These are phyloP conservation scores for Oryza nivara DNA, from an alignment of 176 grass and related monocot species.

Conservation along the genomic window DNA sequence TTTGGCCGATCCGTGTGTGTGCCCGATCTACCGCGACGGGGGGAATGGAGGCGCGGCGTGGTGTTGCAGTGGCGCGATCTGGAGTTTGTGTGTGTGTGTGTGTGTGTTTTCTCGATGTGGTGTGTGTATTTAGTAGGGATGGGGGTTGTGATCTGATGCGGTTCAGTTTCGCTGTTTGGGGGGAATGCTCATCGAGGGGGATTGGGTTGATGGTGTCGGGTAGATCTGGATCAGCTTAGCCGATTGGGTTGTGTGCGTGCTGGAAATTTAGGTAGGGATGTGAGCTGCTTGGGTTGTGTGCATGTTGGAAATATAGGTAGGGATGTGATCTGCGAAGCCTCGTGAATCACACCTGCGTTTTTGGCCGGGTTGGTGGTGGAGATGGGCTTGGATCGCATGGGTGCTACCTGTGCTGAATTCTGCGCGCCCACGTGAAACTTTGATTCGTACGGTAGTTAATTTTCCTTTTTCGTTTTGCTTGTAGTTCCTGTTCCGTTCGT, in stretches of 20 bases:
- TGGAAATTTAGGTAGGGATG: too few relatives aligned
- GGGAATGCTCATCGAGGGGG: background rate
- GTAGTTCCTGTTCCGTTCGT: background rate
- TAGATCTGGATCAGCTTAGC: conserved; percentile 36
- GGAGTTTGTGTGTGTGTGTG: too few relatives aligned
- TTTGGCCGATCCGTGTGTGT: background rate
- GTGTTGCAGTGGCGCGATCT: background rate
- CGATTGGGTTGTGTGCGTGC: too few relatives aligned
- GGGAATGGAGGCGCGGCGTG: background rate
- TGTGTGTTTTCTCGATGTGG: background rate
- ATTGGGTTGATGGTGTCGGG: background rate
- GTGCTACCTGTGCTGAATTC: background rate
- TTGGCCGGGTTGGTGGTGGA: background rate
- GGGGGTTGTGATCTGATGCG: background rate
- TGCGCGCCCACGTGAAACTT: background rate
- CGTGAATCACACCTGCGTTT: conserved; percentile 27
- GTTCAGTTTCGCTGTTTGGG: background rate
- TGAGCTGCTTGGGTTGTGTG: background rate
- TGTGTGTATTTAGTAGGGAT: too few relatives aligned
- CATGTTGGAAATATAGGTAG: background rate
- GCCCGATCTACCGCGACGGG: background rate
- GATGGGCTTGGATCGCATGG: background rate
- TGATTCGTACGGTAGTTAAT: background rate
- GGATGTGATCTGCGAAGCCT: conserved; percentile 2
- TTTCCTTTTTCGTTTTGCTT: too few relatives aligned